Conservation (phyloP, 306 rosid genomes). For the Prinsepia uniflora region DNA sequence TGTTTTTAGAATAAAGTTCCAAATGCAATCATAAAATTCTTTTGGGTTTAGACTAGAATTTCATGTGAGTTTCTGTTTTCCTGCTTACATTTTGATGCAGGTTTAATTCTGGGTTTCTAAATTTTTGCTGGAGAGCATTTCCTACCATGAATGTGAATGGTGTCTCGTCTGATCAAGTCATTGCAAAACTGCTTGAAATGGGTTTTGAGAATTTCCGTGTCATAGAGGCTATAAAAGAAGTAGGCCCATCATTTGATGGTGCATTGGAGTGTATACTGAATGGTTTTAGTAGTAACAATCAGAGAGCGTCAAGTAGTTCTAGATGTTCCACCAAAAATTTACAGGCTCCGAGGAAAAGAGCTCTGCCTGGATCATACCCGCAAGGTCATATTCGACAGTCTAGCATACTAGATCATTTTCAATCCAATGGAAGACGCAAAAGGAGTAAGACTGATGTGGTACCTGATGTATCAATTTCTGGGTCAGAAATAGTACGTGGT, state of each 20-base stretch:
- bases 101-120: not conserved
- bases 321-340: slow-evolving; percentile 14
- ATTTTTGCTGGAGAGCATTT: not conserved
- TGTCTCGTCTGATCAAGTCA: slow-evolving; percentile 35
- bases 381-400: slow-evolving; percentile 49
- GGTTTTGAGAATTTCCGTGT: slow-evolving; percentile 45
- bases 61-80: not conserved
- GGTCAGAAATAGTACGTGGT: slow-evolving; percentile 4
- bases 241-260: slow-evolving; percentile 46
- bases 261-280: slow-evolving; percentile 49
- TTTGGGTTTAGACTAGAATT: not conserved
- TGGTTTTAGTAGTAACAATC: slow-evolving; percentile 19
- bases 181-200: slow-evolving; percentile 60
- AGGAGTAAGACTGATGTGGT: slow-evolving; percentile 22
- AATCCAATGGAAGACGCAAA: slow-evolving; percentile 27
- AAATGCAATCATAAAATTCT: not conserved
- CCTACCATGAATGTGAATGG: slow-evolving; percentile 36
- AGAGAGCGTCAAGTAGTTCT: slow-evolving; percentile 27
- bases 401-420: slow-evolving; percentile 61
- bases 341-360: slow-evolving; percentile 29
- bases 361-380: slow-evolving; percentile 24
- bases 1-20: not conserved
- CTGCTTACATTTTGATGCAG: slow-evolving; percentile 4
- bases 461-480: slow-evolving; percentile 19
- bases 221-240: slow-evolving; percentile 43